Conservation (phyloP, 306 rosid genomes). For the Cicer arietinum region DNA sequence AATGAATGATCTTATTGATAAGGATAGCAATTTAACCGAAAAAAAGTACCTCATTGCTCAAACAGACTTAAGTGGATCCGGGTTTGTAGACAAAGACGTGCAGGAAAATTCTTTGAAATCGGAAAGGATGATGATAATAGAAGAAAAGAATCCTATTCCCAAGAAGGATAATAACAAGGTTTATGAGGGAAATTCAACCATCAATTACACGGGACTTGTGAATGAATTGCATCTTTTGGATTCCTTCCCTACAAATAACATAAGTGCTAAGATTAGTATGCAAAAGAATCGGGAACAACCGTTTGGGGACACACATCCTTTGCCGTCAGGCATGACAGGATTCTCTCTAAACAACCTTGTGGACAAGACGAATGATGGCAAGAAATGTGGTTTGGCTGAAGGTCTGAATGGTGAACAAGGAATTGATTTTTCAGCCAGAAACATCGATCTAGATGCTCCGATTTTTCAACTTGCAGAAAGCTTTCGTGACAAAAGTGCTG, state of each 20-base stretch:
- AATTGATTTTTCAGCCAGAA: slow-evolving; percentile 42
- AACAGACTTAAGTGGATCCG: slow-evolving; percentile 41
- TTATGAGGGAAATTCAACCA: slow-evolving; percentile 50
- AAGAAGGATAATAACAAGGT: slow-evolving; percentile 52
- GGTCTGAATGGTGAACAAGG: slow-evolving; percentile 47
- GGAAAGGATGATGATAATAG: slow-evolving; percentile 46
- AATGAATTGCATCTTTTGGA: slow-evolving; percentile 47
- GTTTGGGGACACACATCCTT: slow-evolving; percentile 46
- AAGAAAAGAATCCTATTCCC: slow-evolving; percentile 44
- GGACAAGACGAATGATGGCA: slow-evolving; percentile 46
- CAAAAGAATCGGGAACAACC: slow-evolving; percentile 48
- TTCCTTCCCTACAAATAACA: slow-evolving; percentile 43
- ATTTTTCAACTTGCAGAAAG: slow-evolving; percentile 46
- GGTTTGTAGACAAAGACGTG: slow-evolving; percentile 41
- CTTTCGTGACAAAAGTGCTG: slow-evolving; percentile 38
- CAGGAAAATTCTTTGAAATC: slow-evolving; percentile 41
- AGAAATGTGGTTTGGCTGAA: slow-evolving; percentile 50
- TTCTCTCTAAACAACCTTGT: slow-evolving; percentile 35
- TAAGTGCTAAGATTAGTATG: slow-evolving; percentile 27
- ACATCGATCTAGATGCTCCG: slow-evolving; percentile 48
- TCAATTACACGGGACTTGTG: slow-evolving; percentile 38
- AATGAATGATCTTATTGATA: slow-evolving; percentile 44
- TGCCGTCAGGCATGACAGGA: slow-evolving; percentile 41
- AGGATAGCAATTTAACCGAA: slow-evolving; percentile 43
- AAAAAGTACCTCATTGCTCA: slow-evolving; percentile 42